Percentiles rank a stretch among this genome's conserved stretches.
Evolutionary conservation across 768 basidiomycete species (phyloP).

Genomic region (Mycena latifolia): DNA sequence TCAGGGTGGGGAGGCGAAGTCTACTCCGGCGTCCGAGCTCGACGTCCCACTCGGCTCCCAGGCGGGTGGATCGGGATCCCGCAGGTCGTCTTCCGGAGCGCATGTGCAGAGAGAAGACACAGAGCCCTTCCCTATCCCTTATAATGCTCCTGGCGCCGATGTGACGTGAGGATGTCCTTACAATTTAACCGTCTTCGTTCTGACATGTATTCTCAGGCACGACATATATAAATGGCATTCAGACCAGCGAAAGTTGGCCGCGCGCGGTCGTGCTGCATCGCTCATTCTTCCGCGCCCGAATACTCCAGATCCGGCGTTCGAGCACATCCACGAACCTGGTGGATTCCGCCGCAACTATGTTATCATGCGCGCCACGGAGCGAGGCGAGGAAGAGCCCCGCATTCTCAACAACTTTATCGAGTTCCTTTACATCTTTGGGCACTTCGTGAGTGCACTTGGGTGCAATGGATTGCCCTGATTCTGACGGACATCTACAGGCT

Average conservation of each 20-base stretch:
- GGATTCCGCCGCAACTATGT: slow-evolving; percentile 95
- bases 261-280: slow-evolving; percentile 77
- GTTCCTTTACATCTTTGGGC: slow-evolving; percentile 94
- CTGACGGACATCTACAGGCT: slow-evolving; percentile 63
- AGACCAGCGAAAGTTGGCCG: slow-evolving; percentile 71
- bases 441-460: slow-evolving; percentile 77
- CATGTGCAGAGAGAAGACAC: slow-evolving; percentile 59
- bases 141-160: slow-evolving; percentile 89
- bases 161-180: slow-evolving; percentile 78
- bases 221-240: slow-evolving; percentile 97
- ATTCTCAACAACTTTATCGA: slow-evolving; percentile 92
- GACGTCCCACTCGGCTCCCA: slow-evolving; percentile 46
- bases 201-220: slow-evolving; percentile 56
- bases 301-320: slow-evolving; percentile 80
- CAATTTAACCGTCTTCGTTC: slow-evolving; percentile 34
- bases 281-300: slow-evolving; percentile 67
- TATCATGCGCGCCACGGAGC: slow-evolving; percentile 75
- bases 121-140: slow-evolving; percentile 89
- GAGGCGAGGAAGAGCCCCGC: slow-evolving; percentile 69
- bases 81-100: slow-evolving; percentile 41
- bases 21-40: slow-evolving; percentile 42
- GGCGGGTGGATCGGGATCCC: slow-evolving; percentile 37
- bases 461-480: background rate
- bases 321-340: slow-evolving; percentile 95
- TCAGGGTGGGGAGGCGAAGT: slow-evolving; percentile 38